Evolutionary conservation across 2,329 filamentous ascomycete species (phyloP).

Genomic region (Fragosphaeria purpurea): DNA sequence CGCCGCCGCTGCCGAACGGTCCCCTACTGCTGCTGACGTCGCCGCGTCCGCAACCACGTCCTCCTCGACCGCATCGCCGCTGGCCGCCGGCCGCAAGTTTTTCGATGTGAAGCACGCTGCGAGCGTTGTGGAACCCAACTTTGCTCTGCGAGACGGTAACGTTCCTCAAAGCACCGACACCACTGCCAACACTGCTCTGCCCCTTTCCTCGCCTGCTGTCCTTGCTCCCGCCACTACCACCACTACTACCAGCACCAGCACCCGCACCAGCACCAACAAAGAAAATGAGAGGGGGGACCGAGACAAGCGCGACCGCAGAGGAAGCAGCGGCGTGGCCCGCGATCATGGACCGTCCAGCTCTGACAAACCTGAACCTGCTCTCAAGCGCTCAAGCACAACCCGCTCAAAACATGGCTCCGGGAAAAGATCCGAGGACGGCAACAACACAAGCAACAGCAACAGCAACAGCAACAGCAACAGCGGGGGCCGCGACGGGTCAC

Average conservation of each 20-base stretch:
- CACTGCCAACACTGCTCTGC: not conserved
- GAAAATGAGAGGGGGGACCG: constrained; percentile 3
- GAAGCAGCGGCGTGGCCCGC: constrained; percentile 34
- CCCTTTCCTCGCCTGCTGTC: too few species aligned
- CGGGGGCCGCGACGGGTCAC: not conserved
- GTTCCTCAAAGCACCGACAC: constrained; percentile 10
- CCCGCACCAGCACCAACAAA: constrained; percentile 3
- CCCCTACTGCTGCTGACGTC: not conserved
- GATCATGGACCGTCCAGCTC: constrained; percentile 22
- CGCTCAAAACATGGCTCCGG: constrained; percentile 12
- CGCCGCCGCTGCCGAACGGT: not conserved
- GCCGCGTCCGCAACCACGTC: constrained; percentile 3
- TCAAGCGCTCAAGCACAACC: constrained; percentile 14
- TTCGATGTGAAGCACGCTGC: constrained; percentile 20
- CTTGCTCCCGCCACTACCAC: too few species aligned
- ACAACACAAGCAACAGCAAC: not conserved
- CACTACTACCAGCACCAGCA: not conserved
- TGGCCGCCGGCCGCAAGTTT: constrained; percentile 17
- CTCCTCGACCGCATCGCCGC: not conserved
- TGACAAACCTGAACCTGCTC: constrained; percentile 10
- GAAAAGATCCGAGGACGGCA: constrained; percentile 12
- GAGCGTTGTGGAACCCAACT: constrained; percentile 19
- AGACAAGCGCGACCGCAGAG: constrained; percentile 3
- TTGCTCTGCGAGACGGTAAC: constrained; percentile 26
- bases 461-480: not conserved